Evolutionary conservation across 306 rosid genomes (phyloP).

Genomic region (cucumber (Cucumis sativus)): DNA sequence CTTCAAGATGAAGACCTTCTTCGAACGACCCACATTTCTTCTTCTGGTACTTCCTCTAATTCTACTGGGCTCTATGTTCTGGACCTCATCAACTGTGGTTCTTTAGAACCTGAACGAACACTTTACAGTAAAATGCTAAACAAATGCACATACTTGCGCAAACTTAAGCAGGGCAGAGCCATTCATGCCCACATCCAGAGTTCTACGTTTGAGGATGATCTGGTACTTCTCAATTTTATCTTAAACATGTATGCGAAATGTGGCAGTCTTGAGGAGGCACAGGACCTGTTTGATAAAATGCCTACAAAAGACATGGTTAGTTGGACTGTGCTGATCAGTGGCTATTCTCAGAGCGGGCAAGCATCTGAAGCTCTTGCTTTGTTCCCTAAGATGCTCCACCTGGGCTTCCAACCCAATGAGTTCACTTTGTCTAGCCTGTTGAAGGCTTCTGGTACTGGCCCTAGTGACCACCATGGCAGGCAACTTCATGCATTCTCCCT

Average conservation of each 20-base stretch:
- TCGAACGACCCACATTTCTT: constrained; percentile 7
- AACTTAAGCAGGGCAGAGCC: constrained; percentile 11
- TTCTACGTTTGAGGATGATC: constrained; percentile 7
- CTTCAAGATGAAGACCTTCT: constrained; percentile 17
- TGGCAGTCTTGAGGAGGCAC: constrained; percentile 12
- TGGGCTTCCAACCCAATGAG: constrained; percentile 8
- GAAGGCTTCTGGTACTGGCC: constrained; percentile 15
- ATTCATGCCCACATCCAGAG: constrained; percentile 10
- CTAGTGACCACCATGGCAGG: constrained; percentile 5
- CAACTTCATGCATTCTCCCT: constrained; percentile 15
- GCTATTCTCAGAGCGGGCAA: constrained; percentile 14
- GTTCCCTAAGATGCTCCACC: constrained; percentile 15
- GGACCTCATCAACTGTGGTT: constrained; percentile 1
- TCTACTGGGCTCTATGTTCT: constrained; percentile 7
- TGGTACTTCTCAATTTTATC: constrained; percentile 5
- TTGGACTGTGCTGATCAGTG: constrained; percentile 17
- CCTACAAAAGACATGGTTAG: constrained; percentile 12
- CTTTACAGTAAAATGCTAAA: constrained; percentile 7
- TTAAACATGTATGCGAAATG: constrained; percentile 16
- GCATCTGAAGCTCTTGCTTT: constrained; percentile 9
- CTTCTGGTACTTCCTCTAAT: neutral
- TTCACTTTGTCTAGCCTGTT: constrained; percentile 17
- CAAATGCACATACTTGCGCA: constrained; percentile 7
- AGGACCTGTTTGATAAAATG: constrained; percentile 9
- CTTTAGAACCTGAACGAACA: constrained; percentile 10